Evolutionary conservation across 2,329 filamentous ascomycete genomes (phyloP).

Genomic region (Tricladium varicosporioides): DNA sequence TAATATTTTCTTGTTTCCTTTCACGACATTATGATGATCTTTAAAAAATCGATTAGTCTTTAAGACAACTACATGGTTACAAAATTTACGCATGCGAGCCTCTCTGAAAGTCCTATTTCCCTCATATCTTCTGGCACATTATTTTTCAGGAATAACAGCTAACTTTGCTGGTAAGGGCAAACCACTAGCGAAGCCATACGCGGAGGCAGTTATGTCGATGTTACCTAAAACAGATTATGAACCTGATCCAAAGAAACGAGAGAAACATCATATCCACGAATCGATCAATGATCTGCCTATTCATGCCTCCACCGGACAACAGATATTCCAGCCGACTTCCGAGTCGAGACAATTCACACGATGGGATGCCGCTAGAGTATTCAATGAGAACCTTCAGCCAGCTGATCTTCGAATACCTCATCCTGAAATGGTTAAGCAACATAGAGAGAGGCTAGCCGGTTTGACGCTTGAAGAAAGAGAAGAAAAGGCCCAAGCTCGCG

Average conservation of each 20-base stretch:
- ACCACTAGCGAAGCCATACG: slow-evolving; percentile 72
- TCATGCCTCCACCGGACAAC: slow-evolving; percentile 60
- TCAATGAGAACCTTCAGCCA: slow-evolving; percentile 57
- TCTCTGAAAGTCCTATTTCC: slow-evolving; percentile 57
- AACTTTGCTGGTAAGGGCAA: slow-evolving; percentile 58
- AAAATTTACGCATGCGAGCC: slow-evolving; percentile 70
- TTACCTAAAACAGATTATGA: slow-evolving; percentile 68
- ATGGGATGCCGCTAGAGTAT: slow-evolving; percentile 63
- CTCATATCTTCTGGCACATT: slow-evolving; percentile 8
- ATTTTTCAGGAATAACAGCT: slow-evolving; percentile 18
- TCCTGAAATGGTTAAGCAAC: slow-evolving; percentile 57
- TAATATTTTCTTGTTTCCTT: slow-evolving; percentile 22
- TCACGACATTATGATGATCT: slow-evolving; percentile 58
- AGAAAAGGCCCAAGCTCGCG: slow-evolving; percentile 31
- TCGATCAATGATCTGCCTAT: slow-evolving; percentile 63
- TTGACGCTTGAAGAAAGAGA: slow-evolving; percentile 33
- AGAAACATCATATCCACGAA: slow-evolving; percentile 52
- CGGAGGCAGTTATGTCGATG: slow-evolving; percentile 74
- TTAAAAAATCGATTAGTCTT: slow-evolving; percentile 97
- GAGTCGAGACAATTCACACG: slow-evolving; percentile 64
- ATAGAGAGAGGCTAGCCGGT: slow-evolving; percentile 45
- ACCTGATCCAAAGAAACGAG: slow-evolving; percentile 48
- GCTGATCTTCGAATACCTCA: slow-evolving; percentile 62
- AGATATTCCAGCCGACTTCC: slow-evolving; percentile 63
- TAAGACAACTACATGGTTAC: slow-evolving; percentile 94